phyloP scores from a whole-genome alignment of 1,139 yeast genomes.

The Candida frijolesensis region DNA sequence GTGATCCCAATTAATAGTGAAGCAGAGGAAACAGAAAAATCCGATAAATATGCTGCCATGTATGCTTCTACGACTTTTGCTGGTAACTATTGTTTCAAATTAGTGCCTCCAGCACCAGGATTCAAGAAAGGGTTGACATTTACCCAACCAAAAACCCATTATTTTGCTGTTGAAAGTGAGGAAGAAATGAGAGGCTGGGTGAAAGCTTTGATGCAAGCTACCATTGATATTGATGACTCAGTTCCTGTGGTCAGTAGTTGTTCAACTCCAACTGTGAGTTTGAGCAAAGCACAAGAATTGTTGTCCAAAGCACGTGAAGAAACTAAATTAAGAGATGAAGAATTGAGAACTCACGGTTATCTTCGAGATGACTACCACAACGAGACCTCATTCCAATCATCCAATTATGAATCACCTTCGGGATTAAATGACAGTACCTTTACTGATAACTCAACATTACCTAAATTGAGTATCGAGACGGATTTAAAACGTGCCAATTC shows the following conservation, averaged over 20 bases:
- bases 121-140: conserved; percentile 92
- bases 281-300: conserved; percentile 83
- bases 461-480: conserved; percentile 42
- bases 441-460: conserved; percentile 28
- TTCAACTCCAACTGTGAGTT: conserved; percentile 88
- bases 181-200: conserved; percentile 97
- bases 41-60: conserved; percentile 77
- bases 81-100: conserved; percentile 88
- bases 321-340: conserved; percentile 63
- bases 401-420: conserved; percentile 18
- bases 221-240: conserved; percentile 91
- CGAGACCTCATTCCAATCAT: conserved; percentile 20
- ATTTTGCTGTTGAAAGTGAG: conserved; percentile 88
- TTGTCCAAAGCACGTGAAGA: conserved; percentile 80
- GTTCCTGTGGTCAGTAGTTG: conserved; percentile 95
- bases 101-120: conserved; percentile 98
- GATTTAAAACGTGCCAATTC: conserved; percentile 1
- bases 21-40: conserved; percentile 62
- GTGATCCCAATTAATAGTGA: conserved; percentile 63
- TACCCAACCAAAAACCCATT: conserved; percentile 94
- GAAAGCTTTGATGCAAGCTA: conserved; percentile 92
- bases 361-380: conserved; percentile 28
- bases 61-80: conserved; percentile 93
- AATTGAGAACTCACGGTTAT: conserved; percentile 41
- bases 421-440: conserved; percentile 35